phyloP scores from a whole-genome alignment of 2,329 filamentous ascomycete species.

The Aspergillus costaricaensis region DNA sequence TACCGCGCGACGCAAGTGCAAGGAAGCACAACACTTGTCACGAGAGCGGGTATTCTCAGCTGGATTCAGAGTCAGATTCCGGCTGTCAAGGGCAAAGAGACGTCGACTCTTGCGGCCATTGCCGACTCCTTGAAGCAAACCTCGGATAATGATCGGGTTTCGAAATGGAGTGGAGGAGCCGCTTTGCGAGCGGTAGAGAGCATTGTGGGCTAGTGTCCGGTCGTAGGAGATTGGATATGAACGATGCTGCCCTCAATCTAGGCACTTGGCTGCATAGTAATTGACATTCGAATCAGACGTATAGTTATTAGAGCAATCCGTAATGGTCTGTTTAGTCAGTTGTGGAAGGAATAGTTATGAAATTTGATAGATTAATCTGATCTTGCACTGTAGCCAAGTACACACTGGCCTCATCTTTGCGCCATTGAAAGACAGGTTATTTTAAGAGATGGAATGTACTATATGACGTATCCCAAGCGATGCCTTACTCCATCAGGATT shows the following conservation, averaged over 20 bases:
- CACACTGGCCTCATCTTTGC: background rate
- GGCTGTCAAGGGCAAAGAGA: slow-evolving; percentile 48
- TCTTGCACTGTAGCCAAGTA: background rate
- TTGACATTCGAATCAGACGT: background rate
- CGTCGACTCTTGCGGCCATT: slow-evolving; percentile 55
- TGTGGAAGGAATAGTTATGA: background rate
- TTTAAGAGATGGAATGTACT: background rate
- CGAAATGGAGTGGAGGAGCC: slow-evolving; percentile 64
- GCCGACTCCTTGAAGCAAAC: slow-evolving; percentile 62
- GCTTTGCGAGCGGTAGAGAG: slow-evolving; percentile 32
- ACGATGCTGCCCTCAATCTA: background rate
- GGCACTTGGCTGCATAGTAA: background rate
- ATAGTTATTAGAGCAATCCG: background rate
- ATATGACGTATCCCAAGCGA: background rate
- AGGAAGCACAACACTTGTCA: slow-evolving; percentile 78
- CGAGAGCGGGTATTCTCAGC: slow-evolving; percentile 70
- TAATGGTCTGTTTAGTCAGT: background rate
- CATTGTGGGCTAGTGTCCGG: slow-evolving; percentile 19
- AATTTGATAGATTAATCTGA: background rate
- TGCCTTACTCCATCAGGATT: background rate
- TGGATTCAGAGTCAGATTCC: slow-evolving; percentile 70
- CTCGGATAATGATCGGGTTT: slow-evolving; percentile 67
- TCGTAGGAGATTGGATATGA: background rate
- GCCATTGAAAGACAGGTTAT: background rate
- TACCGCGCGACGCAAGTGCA: slow-evolving; percentile 68